Conservation (phyloP, 768 basidiomycete species). For the Candolleomyces aberdarensis region DNA sequence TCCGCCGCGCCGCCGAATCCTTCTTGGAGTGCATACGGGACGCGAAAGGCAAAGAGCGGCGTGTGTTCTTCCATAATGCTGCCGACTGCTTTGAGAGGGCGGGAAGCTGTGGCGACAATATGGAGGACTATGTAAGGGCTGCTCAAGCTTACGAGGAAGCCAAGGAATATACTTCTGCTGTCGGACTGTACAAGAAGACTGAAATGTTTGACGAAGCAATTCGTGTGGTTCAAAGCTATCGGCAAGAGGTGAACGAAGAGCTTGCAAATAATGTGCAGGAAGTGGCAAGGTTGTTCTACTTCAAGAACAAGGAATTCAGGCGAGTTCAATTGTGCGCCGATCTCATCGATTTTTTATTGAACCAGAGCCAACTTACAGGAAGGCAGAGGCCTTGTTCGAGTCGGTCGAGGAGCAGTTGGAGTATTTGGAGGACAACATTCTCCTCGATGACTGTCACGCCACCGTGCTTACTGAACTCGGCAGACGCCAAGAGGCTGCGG, state of each 20-base stretch:
- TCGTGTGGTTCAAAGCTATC: conserved; percentile 35
- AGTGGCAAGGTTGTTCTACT: conserved; percentile 45
- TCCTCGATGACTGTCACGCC: conserved; percentile 45
- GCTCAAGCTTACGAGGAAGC: conserved; percentile 19
- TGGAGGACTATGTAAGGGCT: conserved; percentile 40
- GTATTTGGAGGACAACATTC: conserved; percentile 47
- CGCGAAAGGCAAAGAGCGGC: conserved; percentile 1
- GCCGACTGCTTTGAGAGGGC: conserved; percentile 47
- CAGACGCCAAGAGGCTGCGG: conserved; percentile 46
- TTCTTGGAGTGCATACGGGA: conserved; percentile 3
- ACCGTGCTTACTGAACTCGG: conserved; percentile 40
- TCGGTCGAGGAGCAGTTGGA: conserved; percentile 49
- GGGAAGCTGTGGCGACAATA: conserved; percentile 39
- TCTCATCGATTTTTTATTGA: not conserved
- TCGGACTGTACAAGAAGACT: conserved; percentile 42
- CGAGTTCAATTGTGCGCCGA: conserved; percentile 18
- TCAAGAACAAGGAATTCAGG: conserved; percentile 33
- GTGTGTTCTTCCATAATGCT: conserved; percentile 8
- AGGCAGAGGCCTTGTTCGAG: conserved; percentile 44
- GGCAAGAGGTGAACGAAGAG: conserved; percentile 23
- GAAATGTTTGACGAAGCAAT: conserved; percentile 54
- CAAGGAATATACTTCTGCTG: conserved; percentile 1
- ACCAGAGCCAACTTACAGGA: conserved; percentile 28
- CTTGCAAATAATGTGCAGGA: conserved; percentile 36
- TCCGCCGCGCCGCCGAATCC: conserved; percentile 20